A percentile compares a stretch with the other conserved stretches of the same genome.
Evolutionary conservation across 2,329 filamentous ascomycete genomes (phyloP).

Genomic region (Elsinoe fawcettii): DNA sequence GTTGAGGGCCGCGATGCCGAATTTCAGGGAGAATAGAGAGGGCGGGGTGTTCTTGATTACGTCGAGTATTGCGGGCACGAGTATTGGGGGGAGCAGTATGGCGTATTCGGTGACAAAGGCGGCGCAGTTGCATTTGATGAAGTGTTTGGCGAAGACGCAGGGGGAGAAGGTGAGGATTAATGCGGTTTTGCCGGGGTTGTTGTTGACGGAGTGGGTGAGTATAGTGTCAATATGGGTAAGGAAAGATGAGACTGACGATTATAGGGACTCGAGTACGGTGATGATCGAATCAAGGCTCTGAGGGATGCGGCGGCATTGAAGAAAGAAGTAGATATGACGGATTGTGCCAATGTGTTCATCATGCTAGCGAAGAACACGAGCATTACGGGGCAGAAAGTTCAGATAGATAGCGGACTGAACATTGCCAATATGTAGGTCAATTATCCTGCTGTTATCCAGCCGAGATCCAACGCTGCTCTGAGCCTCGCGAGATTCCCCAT

Average conservation of each 20-base stretch:
- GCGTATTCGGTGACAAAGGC: constrained; percentile 73
- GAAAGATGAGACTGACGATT: constrained; percentile 3
- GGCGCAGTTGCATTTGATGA: constrained; percentile 60
- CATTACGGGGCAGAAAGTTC: constrained; percentile 41
- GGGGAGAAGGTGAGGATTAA: constrained; percentile 57
- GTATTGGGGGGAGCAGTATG: constrained; percentile 51
- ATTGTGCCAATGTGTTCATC: constrained; percentile 50
- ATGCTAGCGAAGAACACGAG: constrained; percentile 48
- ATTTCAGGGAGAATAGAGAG: constrained; percentile 34
- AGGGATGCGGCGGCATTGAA: constrained; percentile 54
- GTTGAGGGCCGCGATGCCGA: constrained; percentile 48
- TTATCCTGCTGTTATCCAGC: too few species aligned
- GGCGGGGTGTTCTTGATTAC: constrained; percentile 58
- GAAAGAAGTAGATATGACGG: constrained; percentile 44
- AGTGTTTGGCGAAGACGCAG: constrained; percentile 54
- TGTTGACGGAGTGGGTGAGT: constrained; percentile 59
- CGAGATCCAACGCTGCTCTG: too few species aligned
- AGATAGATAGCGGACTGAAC: constrained; percentile 27
- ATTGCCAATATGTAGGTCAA: constrained; percentile 16
- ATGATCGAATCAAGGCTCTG: constrained; percentile 49
- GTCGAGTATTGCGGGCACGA: constrained; percentile 48
- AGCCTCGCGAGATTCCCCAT: too few species aligned
- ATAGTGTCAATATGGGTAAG: constrained; percentile 16
- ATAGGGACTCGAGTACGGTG: constrained; percentile 49
- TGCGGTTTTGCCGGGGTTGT: constrained; percentile 55